Conservation (phyloP, 352 stramenopile species). For the Globisporangium parvum region DNA sequence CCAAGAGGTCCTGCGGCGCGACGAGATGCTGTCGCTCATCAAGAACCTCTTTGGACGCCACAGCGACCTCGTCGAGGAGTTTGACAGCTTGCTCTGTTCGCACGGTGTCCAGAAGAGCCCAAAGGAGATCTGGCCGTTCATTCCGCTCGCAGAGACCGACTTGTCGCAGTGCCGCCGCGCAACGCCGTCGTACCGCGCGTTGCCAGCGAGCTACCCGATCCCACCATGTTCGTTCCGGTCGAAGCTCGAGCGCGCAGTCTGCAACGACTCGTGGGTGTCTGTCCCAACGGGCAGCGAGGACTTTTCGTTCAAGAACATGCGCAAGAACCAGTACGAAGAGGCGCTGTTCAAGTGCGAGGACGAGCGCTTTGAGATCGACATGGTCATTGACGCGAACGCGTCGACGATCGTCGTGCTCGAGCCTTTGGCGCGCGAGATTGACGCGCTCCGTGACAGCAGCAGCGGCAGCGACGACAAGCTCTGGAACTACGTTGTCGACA, state of each 20-base stretch:
- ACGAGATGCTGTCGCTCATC: constrained; percentile 86
- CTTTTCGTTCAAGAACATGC: constrained; percentile 98
- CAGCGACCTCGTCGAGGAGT: constrained; percentile 79
- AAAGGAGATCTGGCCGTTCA: constrained; percentile 89
- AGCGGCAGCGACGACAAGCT: constrained; percentile 50
- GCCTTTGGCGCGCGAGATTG: constrained; percentile 94
- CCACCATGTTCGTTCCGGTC: constrained; percentile 95
- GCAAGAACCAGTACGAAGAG: constrained; percentile 99
- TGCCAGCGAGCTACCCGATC: constrained; percentile 96
- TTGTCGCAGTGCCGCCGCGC: constrained; percentile 85
- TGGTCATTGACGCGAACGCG: constrained; percentile 96
- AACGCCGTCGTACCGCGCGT: constrained; percentile 96
- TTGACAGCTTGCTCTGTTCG: constrained; percentile 62
- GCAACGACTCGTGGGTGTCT: constrained; percentile 97
- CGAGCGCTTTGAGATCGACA: constrained; percentile 92
- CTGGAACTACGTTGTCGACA: constrained; percentile 92
- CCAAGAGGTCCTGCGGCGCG: constrained; percentile 93
- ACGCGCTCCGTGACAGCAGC: constrained; percentile 70
- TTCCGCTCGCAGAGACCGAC: constrained; percentile 89
- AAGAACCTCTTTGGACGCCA: constrained; percentile 86
- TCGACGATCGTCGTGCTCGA: constrained; percentile 94
- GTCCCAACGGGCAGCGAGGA: constrained; percentile 98
- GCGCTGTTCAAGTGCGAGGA: constrained; percentile 99
- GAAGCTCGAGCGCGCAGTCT: constrained; percentile 87
- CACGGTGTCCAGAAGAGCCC: constrained; percentile 76